phyloP scores from a whole-genome alignment of 2,329 filamentous ascomycete genomes.

The Clarireedia paspali region DNA sequence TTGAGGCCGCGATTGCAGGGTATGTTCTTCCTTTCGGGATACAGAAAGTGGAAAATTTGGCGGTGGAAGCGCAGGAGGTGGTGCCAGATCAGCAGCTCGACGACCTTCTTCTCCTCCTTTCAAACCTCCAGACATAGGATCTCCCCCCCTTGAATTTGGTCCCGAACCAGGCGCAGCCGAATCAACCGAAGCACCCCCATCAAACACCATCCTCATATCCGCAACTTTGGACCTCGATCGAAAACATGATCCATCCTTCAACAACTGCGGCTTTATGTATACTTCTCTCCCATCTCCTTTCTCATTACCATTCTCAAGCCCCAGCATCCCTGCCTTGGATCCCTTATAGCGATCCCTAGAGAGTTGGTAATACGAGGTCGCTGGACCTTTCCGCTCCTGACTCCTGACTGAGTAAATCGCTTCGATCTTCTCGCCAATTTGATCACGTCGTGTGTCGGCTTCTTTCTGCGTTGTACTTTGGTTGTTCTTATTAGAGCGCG shows the following conservation, averaged over 20 bases:
- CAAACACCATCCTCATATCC: conserved; percentile 22
- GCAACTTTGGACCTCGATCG: conserved; percentile 14
- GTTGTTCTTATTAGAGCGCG: neutral
- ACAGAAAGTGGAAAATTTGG: too few relatives aligned
- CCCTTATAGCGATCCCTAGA: neutral
- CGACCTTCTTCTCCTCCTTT: neutral
- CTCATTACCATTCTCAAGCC: neutral
- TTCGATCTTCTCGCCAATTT: conserved; percentile 21
- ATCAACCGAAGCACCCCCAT: conserved; percentile 9
- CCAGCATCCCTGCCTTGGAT: neutral
- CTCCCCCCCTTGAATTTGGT: neutral
- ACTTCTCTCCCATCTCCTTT: neutral
- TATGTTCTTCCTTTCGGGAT: too few relatives aligned
- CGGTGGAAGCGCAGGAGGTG: too few relatives aligned
- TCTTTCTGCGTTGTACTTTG: neutral
- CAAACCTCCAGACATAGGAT: neutral
- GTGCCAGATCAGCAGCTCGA: neutral
- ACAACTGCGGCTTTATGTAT: neutral
- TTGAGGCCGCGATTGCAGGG: too few relatives aligned
- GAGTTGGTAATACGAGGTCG: too few relatives aligned
- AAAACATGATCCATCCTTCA: conserved; percentile 1
- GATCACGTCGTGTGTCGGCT: neutral
- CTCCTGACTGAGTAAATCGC: conserved; percentile 19
- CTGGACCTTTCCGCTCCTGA: conserved; percentile 9
- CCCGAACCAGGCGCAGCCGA: neutral